phyloP scores from a whole-genome alignment of 2,329 filamentous ascomycete genomes.

The Neodidymelliopsis sp. region DNA sequence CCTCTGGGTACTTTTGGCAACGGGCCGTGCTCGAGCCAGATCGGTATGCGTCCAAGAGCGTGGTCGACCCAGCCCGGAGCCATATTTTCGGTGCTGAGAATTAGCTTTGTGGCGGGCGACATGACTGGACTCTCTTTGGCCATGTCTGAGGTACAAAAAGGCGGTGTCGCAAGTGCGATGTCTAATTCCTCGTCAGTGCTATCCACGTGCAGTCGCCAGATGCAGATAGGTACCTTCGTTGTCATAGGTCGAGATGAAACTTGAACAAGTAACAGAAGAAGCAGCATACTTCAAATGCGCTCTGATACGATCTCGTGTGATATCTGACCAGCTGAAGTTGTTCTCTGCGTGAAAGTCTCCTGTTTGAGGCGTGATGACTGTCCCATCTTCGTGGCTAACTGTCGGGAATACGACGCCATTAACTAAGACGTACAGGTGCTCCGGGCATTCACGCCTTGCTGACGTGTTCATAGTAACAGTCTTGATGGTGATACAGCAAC shows the following conservation, averaged over 20 bases:
- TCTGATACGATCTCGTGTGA: not conserved
- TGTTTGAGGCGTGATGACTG: not conserved
- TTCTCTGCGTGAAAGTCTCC: not conserved
- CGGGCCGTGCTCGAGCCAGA: slow-evolving; percentile 12
- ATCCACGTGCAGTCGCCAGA: not conserved
- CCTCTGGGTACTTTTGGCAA: slow-evolving; percentile 7
- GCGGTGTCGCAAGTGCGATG: not conserved
- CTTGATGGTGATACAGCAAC: not conserved
- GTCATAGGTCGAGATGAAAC: slow-evolving; percentile 6
- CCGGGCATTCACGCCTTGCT: not conserved
- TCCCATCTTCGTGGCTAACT: not conserved
- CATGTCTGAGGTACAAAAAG: not conserved
- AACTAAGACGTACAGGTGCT: not conserved
- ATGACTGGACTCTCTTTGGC: too few relatives aligned
- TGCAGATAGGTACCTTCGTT: not conserved
- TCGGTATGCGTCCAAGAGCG: not conserved
- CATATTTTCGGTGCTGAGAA: not conserved
- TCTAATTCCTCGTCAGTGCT: not conserved
- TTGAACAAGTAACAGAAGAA: not conserved
- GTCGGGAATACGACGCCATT: not conserved
- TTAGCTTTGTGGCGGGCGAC: not conserved
- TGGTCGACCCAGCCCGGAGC: slow-evolving; percentile 1
- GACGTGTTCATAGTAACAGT: too few relatives aligned
- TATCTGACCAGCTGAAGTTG: not conserved
- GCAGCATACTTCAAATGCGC: not conserved